Evolutionary conservation across 106 monocot genomes (phyloP).

Genomic region (Iris macrosiphon): DNA sequence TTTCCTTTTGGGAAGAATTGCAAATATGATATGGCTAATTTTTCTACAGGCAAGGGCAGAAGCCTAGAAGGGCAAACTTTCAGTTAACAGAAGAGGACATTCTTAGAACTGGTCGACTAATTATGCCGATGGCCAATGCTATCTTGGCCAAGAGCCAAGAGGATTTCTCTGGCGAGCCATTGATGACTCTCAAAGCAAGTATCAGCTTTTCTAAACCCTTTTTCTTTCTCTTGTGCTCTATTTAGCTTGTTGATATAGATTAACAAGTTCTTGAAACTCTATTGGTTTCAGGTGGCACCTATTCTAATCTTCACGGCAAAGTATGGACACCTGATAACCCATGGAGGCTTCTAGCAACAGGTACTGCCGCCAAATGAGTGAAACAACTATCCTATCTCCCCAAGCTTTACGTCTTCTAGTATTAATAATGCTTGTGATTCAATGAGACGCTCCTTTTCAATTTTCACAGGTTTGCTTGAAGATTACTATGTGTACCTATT

Average conservation of each 20-base stretch:
- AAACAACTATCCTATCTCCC: too few relatives aligned
- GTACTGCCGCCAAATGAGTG: too few relatives aligned
- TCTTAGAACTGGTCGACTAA: constrained; percentile 27
- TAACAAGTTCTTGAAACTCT: too few relatives aligned
- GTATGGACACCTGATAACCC: constrained; percentile 19
- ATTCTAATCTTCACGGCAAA: constrained; percentile 18
- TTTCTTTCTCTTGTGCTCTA: too few relatives aligned
- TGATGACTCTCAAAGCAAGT: constrained; percentile 82
- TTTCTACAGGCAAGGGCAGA: constrained; percentile 55
- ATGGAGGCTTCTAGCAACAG: constrained; percentile 13
- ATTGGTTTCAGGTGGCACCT: constrained; percentile 19
- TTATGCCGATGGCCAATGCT: constrained; percentile 56
- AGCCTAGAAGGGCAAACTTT: constrained; percentile 10
- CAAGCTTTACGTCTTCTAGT: too few relatives aligned
- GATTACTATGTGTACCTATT: too few relatives aligned
- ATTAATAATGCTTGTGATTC: too few relatives aligned
- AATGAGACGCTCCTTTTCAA: too few relatives aligned
- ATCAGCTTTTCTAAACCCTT: too few relatives aligned
- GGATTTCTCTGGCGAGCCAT: constrained; percentile 80
- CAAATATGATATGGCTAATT: constrained; percentile 12
- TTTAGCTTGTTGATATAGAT: too few relatives aligned
- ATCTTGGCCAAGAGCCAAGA: constrained; percentile 36
- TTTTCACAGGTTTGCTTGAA: too few relatives aligned
- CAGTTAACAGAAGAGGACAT: constrained; percentile 61
- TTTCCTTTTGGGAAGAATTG: neutral